Evolutionary conservation across 2,329 filamentous ascomycete species (phyloP), one percentile per base, ranked within the genome.

Genomic region (Fusarium armeniacum): DNA sequence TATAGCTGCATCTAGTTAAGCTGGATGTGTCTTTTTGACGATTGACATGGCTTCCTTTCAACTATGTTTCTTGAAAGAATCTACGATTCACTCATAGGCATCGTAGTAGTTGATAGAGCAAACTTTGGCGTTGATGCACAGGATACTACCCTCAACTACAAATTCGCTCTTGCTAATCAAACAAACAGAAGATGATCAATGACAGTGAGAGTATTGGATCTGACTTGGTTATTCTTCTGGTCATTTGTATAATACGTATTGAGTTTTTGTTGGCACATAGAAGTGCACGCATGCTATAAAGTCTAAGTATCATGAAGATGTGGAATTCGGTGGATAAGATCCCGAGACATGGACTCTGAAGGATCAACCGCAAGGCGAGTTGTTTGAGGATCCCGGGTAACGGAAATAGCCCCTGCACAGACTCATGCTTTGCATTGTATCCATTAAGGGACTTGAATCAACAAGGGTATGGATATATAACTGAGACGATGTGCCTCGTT

Each of bases 381-480:
- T 36, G 47, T 52, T 52, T 22, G 15, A 30, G 15, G 16, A 16
- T 28, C 26, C 36, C 49, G 24, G 49, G 28, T 32, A 28, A n/a
- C 28, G 26, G 28, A 32, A 52, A 52, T n/a, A 52, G 24, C 6
- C 35, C 24, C 33, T 51, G 35, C 49, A 40, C n/a, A 28, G 35
- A 52, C 24, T 52, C 26, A 22, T 52, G 49, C 49, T 41, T 52
- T 41, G 24, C 49, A 41, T 40, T 52, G 35, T 41, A n/a, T 22
- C 33, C 35, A 28, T 51, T 20, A 20, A n/a, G 35, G 49, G 35
- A 46, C 44, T 30, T 28, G 32, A 28, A 22, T 41, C 24, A 52
- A 40, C 49, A 28, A 41, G 49, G 49, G n/a, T 41, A 41, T 36
- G 35, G 32, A 41, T 51, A 40, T 52, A 30, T 52, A 52, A 40